Conservation (phyloP, 805 yeast genomes). For the Danielozyma ontarioensis region DNA sequence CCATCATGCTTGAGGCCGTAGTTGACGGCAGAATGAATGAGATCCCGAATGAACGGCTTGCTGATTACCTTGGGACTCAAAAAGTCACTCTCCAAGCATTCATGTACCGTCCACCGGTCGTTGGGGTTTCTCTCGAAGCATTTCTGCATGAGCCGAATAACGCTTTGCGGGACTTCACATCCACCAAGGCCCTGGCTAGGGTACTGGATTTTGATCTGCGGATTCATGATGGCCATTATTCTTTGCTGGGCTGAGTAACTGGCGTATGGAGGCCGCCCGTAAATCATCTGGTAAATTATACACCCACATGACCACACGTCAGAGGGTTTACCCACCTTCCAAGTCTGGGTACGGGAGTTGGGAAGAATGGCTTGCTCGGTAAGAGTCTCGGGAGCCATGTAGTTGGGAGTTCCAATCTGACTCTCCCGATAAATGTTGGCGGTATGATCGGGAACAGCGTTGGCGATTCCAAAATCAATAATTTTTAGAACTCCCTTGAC, state of each 20-base stretch:
- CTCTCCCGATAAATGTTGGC: constrained; percentile 83
- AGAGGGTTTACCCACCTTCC: constrained; percentile 91
- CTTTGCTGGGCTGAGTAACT: constrained; percentile 70
- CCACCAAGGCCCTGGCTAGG: constrained; percentile 61
- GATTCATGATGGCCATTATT: constrained; percentile 80
- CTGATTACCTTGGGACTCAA: constrained; percentile 72
- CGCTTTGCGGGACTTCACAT: constrained; percentile 59
- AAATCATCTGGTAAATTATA: constrained; percentile 90
- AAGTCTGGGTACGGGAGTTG: constrained; percentile 16
- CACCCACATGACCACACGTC: constrained; percentile 99
- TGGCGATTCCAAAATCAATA: constrained; percentile 95
- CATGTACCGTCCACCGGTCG: constrained; percentile 58
- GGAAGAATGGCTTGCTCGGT: constrained; percentile 37
- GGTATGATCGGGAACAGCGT: constrained; percentile 89
- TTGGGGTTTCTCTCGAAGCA: constrained; percentile 71
- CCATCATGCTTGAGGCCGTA: too few species aligned
- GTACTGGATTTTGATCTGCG: constrained; percentile 64
- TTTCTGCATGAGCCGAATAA: constrained; percentile 63
- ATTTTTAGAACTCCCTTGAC: constrained; percentile 82
- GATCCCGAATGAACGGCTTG: constrained; percentile 57
- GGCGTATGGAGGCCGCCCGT: constrained; percentile 90
- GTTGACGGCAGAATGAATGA: constrained; percentile 71
- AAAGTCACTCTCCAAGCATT: constrained; percentile 60
- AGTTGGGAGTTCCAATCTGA: constrained; percentile 93
- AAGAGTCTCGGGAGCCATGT: constrained; percentile 97